phyloP scores from a whole-genome alignment of 176 grass and related monocot genomes.

The Chrysopogon serrulatus region DNA sequence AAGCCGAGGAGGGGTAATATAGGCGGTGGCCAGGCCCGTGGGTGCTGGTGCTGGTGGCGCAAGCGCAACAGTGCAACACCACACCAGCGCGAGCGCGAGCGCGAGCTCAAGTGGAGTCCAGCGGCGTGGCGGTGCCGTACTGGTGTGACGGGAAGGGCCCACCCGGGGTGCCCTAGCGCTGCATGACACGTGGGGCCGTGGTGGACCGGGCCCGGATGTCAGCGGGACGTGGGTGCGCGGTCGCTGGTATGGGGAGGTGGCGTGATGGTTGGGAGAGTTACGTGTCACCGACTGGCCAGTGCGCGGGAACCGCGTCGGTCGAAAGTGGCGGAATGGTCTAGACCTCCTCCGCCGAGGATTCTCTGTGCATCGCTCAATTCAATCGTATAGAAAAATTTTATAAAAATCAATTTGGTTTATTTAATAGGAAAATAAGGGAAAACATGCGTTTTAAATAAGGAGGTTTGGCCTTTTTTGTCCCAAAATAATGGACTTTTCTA shows the following conservation, averaged over 20 bases:
- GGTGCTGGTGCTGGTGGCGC: not conserved
- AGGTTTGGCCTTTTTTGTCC: too few species aligned
- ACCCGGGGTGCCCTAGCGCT: rapidly evolving
- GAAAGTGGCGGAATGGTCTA: constrained; percentile 46
- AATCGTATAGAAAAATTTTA: too few species aligned
- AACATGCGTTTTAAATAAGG: too few species aligned
- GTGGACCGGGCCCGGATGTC: rapidly evolving
- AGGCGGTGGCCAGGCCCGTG: not conserved
- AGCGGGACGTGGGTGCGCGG: rapidly evolving
- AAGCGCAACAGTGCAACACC: too few species aligned
- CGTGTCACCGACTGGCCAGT: constrained; percentile 25
- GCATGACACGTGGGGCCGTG: not conserved
- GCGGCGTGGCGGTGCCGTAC: constrained; percentile 7
- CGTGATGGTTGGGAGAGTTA: not conserved
- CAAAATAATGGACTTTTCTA: too few species aligned
- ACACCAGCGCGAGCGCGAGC: too few species aligned
- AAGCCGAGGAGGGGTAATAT: not conserved
- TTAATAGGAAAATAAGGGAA: too few species aligned
- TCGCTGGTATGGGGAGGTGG: not conserved
- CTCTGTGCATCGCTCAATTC: not conserved
- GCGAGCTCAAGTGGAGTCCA: not conserved
- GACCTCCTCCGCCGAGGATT: constrained; percentile 27
- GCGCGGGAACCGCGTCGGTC: constrained; percentile 49
- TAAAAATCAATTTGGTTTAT: too few species aligned
- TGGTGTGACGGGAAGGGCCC: not conserved